Conservation (phyloP, 2,329 filamentous ascomycete species). For the Fusarium brevicatenulatum region DNA sequence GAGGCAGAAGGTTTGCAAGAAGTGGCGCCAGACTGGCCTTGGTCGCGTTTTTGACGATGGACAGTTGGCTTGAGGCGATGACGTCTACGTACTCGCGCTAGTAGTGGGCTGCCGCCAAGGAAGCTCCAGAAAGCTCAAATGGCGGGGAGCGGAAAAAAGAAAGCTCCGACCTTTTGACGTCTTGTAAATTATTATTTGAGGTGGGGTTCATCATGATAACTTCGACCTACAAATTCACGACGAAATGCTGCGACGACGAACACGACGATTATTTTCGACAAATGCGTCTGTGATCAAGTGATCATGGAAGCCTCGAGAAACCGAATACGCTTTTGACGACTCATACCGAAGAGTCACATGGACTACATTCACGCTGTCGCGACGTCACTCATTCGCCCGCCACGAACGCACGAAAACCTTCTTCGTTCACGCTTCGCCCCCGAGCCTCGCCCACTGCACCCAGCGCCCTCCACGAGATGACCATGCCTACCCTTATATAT, state of each 20-base stretch:
- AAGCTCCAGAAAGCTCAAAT: constrained; percentile 6
- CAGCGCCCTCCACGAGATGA: no score
- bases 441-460: neutral
- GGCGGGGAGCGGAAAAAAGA: constrained; percentile 26
- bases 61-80: constrained; percentile 34
- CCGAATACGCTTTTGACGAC: no score
- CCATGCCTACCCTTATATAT: neutral
- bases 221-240: neutral
- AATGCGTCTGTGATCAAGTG: neutral
- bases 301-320: neutral
- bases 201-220: constrained; percentile 14
- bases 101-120: constrained; percentile 27
- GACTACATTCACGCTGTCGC: neutral
- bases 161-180: constrained; percentile 17
- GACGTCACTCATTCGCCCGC: neutral
- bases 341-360: neutral
- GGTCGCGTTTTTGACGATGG: constrained; percentile 27
- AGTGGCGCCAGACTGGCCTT: constrained; percentile 11
- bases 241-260: neutral
- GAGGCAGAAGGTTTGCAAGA: neutral
- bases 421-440: neutral
- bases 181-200: neutral
- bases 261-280: neutral
- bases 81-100: constrained; percentile 39
- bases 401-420: neutral